Conservation (phyloP, 352 stramenopile genomes). For the Phytophthora meadii region DNA sequence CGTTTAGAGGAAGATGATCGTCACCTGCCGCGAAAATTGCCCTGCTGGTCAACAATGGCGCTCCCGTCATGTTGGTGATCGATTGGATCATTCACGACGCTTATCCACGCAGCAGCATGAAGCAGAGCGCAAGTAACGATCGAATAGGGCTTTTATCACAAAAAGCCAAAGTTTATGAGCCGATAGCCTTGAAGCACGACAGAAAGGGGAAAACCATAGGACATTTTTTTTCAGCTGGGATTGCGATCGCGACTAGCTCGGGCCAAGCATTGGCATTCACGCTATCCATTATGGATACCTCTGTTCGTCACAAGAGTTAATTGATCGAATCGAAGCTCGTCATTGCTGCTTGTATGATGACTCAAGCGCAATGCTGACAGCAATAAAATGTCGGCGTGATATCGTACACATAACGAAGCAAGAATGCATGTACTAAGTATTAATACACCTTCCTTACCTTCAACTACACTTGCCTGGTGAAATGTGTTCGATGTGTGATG, state of each 20-base stretch:
- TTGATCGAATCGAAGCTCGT: neutral
- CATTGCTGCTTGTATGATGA: conserved; percentile 3
- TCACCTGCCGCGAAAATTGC: conserved; percentile 3
- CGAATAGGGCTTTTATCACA: conserved; percentile 8
- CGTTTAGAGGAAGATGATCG: neutral
- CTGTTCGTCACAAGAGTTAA: conserved; percentile 10
- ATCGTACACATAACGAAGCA: neutral
- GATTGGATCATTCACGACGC: conserved; percentile 17
- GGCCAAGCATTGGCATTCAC: too few species aligned
- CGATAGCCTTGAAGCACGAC: neutral
- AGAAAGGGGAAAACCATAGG: neutral
- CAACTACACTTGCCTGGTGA: neutral
- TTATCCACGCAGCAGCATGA: neutral
- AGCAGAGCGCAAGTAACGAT: conserved; percentile 8
- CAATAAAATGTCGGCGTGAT: conserved; percentile 4
- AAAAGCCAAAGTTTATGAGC: too few species aligned
- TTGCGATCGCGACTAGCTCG: too few species aligned
- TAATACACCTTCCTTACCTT: too few species aligned
- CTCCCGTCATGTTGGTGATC: conserved; percentile 2
- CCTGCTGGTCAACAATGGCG: conserved; percentile 1
- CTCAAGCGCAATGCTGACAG: neutral
- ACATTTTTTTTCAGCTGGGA: conserved; percentile 11
- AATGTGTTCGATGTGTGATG: neutral
- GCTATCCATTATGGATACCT: neutral
- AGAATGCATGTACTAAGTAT: neutral